These are phyloP conservation scores for Phytophthora fragariae DNA, from an alignment of 352 stramenopile species.

Conservation along the genomic window DNA sequence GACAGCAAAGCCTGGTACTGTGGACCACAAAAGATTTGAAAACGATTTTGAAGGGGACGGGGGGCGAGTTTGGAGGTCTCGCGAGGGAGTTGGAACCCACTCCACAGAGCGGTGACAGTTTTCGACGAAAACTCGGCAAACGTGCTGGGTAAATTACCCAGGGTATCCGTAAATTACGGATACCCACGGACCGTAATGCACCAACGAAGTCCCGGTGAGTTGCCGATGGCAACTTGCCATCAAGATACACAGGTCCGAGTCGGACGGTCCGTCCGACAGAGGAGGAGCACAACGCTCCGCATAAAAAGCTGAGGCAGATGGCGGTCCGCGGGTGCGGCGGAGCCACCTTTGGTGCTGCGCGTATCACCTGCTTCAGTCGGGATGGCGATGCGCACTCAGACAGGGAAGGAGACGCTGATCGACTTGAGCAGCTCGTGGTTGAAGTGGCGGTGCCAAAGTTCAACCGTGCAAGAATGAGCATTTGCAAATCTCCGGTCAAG, in stretches of 20 bases:
- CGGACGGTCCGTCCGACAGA: no score
- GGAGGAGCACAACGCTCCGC: neutral
- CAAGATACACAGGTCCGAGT: neutral
- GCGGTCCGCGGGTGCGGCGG: neutral
- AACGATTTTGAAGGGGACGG: no score
- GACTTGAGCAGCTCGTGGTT: slow-evolving; percentile 15
- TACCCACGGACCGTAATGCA: neutral
- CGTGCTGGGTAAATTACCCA: neutral
- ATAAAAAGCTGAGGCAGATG: slow-evolving; percentile 1
- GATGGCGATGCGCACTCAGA: slow-evolving; percentile 14
- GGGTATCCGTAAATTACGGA: no score
- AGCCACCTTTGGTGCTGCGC: neutral
- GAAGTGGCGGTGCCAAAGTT: slow-evolving; percentile 27
- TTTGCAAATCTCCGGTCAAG: slow-evolving; percentile 2
- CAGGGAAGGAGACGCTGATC: slow-evolving; percentile 2
- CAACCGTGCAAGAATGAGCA: slow-evolving; percentile 28
- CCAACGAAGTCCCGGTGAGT: neutral
- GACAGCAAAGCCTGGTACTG: no score
- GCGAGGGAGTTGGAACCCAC: no score
- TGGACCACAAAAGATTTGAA: no score
- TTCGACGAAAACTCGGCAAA: slow-evolving; percentile 14
- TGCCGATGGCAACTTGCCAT: neutral
- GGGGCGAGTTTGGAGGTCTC: no score
- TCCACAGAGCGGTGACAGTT: no score
- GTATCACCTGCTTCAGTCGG: slow-evolving; percentile 3